Conservation (phyloP, 352 stramenopile genomes). For the Pythium rishiriense region DNA sequence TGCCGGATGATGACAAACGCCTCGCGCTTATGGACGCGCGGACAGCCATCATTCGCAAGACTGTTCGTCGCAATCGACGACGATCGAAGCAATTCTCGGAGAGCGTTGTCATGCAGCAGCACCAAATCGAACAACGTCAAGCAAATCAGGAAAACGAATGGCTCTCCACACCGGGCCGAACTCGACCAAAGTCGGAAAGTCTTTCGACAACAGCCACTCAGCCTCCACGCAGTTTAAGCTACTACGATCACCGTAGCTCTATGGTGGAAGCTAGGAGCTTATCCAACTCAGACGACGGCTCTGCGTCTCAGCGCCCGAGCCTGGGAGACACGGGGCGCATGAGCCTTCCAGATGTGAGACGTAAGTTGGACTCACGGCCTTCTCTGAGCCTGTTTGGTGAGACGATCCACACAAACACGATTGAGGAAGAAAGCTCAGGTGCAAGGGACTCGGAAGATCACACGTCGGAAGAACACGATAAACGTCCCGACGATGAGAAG, state of each 20-base stretch:
- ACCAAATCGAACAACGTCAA: constrained; percentile 29
- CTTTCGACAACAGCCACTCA: constrained; percentile 7
- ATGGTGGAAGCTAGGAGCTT: constrained; percentile 20
- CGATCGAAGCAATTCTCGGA: constrained; percentile 83
- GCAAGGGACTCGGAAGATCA: constrained; percentile 50
- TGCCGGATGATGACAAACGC: constrained; percentile 67
- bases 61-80: constrained; percentile 59
- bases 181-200: constrained; percentile 30
- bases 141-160: constrained; percentile 19
- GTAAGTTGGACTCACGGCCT: constrained; percentile 62
- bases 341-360: constrained; percentile 44
- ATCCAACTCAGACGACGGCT: background rate
- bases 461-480: constrained; percentile 7
- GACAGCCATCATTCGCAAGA: constrained; percentile 59
- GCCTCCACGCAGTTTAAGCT: constrained; percentile 3
- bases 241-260: constrained; percentile 21
- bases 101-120: constrained; percentile 65
- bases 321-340: constrained; percentile 7
- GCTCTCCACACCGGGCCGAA: constrained; percentile 7
- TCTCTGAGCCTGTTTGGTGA: constrained; percentile 72
- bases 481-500: constrained; percentile 3
- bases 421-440: constrained; percentile 64
- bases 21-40: constrained; percentile 60
- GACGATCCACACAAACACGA: constrained; percentile 42
- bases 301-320: constrained; percentile 4